phyloP scores from a whole-genome alignment of 2,329 filamentous ascomycete species.

The Hirsutella rhossiliensis region DNA sequence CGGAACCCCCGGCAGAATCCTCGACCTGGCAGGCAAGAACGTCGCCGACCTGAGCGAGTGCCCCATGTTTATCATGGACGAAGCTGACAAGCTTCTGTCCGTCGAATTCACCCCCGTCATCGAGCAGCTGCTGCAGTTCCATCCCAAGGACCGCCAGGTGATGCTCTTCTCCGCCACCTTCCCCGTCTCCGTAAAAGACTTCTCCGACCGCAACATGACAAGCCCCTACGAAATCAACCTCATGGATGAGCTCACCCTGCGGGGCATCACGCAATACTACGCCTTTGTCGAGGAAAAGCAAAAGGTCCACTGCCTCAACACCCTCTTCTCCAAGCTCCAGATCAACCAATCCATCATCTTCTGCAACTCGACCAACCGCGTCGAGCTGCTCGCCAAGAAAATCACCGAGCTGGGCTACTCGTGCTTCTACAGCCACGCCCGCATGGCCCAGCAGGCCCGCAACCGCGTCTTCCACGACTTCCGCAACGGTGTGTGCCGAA shows the following conservation, averaged over 20 bases:
- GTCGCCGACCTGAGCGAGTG: conserved; percentile 94
- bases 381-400: conserved; percentile 95
- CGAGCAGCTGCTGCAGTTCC: conserved; percentile 88
- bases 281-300: conserved; percentile 99
- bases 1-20: conserved; percentile 89
- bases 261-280: conserved; percentile 98
- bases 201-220: conserved; percentile 96
- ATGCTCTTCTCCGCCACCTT: conserved; percentile 99
- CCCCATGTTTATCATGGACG: conserved; percentile 98
- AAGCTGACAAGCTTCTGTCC: conserved; percentile 95
- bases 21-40: conserved; percentile 91
- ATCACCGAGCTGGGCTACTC: conserved; percentile 98
- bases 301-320: conserved; percentile 98
- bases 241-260: conserved; percentile 96
- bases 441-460: conserved; percentile 92
- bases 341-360: conserved; percentile 99
- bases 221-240: conserved; percentile 97
- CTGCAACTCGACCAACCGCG: conserved; percentile 97
- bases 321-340: conserved; percentile 95
- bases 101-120: conserved; percentile 96
- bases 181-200: conserved; percentile 90
- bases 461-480: conserved; percentile 99
- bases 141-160: conserved; percentile 94
- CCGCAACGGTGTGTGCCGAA: conserved; percentile 93
- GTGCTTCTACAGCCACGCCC: conserved; percentile 97